phyloP scores from a whole-genome alignment of 1,284 basidiomycete genomes.

The Microbotryomycetes sp. region DNA sequence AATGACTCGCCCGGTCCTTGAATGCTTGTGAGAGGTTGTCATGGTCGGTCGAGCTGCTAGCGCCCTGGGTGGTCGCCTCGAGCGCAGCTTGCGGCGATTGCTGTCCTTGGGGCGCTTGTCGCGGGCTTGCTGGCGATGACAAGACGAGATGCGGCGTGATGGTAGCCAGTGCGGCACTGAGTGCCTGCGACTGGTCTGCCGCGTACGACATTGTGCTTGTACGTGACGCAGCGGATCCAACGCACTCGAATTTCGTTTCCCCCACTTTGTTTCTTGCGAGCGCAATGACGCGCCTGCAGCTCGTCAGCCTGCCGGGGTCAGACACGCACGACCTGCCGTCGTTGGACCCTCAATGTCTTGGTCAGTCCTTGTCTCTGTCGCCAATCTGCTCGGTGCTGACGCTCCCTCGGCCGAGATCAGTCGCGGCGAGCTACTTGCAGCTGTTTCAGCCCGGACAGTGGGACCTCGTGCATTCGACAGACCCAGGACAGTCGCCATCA shows the following conservation, averaged over 20 bases:
- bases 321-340: conserved; percentile 20
- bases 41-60: background rate
- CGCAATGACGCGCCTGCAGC: conserved; percentile 2
- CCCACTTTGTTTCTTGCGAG: background rate
- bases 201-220: background rate
- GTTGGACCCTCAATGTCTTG: conserved; percentile 23
- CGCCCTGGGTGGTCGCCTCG: background rate
- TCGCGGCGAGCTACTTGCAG: conserved; percentile 27
- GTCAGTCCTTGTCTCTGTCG: background rate
- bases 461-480: conserved; percentile 13
- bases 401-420: background rate
- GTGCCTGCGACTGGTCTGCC: background rate
- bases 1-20: background rate
- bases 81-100: background rate
- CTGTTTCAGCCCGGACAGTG: conserved; percentile 22
- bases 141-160: background rate
- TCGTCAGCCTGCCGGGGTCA: conserved; percentile 14
- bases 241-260: background rate
- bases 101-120: background rate
- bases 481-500: conserved; percentile 6
- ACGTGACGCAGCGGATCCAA: too few species aligned
- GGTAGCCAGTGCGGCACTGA: background rate
- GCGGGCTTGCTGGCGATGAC: background rate
- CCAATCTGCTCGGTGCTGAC: background rate
- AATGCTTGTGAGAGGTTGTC: background rate